Base-by-base conservation (phyloP, 1,284 basidiomycete genomes). In the Tilletia indica region DNA sequence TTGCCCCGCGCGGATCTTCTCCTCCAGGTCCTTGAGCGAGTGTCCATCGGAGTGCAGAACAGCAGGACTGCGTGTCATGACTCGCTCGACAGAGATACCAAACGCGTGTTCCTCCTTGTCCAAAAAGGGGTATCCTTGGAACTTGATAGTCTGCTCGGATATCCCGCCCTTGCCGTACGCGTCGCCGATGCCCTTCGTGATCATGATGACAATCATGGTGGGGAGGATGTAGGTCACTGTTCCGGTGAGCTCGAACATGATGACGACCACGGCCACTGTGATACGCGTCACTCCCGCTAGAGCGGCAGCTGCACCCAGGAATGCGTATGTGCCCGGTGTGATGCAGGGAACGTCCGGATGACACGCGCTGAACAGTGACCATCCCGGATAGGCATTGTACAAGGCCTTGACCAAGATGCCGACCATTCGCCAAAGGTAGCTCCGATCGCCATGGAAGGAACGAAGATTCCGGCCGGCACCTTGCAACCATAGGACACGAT, bases 241-340 rank as follows among this genome's bases (percentile, higher is more conserved):
- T 74, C 94, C 92, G 36, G 95, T 99, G 66, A 99, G 88, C 85
- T 98, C 96, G 80, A 97, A 93, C 89, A 97, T 94, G 86, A 98
- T 98, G 69, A 98, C 95, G 1, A 93, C 94, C 68, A 97, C 88
- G 1, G 93, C 95, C 9, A 97, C 93, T 0, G 93, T 94, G 16
- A 92, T 93, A 48, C 92, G 88, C 82, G 83, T 93, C 87, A 72
- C 89, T 87, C 70, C 92, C 8, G 89, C 91, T 0, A 93, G 85
- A 87, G 92, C 91, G 1, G 91, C 90, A 39, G 92, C 90, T 21
- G 92, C 91, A 0, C 92, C 92, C 48, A 93, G 89, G 31, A 93
- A 90, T 16, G 92, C 90, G 79, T 93, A 93, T 77, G 93, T 92
- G 42, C 91, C 91, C 2, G 92, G 91, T 4, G 89, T 91, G 63